phyloP scores from a whole-genome alignment of 768 basidiomycete species.

The Phylloporus sp. region DNA sequence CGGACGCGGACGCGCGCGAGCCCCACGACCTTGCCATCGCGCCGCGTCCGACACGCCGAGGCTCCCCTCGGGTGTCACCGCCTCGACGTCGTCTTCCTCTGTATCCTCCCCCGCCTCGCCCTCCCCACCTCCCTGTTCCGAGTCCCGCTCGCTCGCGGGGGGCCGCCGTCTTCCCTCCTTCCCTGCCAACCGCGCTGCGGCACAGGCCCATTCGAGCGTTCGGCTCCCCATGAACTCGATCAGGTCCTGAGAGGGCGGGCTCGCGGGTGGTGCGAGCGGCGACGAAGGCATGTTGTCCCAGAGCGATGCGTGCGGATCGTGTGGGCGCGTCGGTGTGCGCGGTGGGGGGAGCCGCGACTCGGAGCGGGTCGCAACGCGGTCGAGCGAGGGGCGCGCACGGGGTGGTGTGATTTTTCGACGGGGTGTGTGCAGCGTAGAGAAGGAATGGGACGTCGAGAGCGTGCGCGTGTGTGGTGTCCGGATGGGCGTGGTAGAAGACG shows the following conservation, averaged over 20 bases:
- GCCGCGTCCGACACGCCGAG: constrained; percentile 38
- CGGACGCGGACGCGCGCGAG: neutral
- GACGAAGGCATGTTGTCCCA: constrained; percentile 35
- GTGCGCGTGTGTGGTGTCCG: constrained; percentile 33
- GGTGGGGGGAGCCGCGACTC: constrained; percentile 28
- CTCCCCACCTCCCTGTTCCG: constrained; percentile 6
- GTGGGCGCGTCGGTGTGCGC: constrained; percentile 29
- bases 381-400: constrained; percentile 29
- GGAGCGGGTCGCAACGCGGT: constrained; percentile 28
- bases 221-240: constrained; percentile 28
- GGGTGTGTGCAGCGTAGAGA: constrained; percentile 14
- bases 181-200: constrained; percentile 45
- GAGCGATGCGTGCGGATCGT: constrained; percentile 23
- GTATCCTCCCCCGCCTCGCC: constrained; percentile 38
- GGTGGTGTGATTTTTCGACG: constrained; percentile 29
- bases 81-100: constrained; percentile 63
- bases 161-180: constrained; percentile 33
- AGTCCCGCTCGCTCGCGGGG: neutral
- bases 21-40: constrained; percentile 32
- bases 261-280: constrained; percentile 40
- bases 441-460: constrained; percentile 20
- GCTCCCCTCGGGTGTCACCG: constrained; percentile 57
- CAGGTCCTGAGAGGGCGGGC: constrained; percentile 30
- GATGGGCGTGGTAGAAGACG: constrained; percentile 27
- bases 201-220: constrained; percentile 32